Conservation (phyloP, 371 early-diverging fungal species). For the Rhizopus arrhizus region DNA sequence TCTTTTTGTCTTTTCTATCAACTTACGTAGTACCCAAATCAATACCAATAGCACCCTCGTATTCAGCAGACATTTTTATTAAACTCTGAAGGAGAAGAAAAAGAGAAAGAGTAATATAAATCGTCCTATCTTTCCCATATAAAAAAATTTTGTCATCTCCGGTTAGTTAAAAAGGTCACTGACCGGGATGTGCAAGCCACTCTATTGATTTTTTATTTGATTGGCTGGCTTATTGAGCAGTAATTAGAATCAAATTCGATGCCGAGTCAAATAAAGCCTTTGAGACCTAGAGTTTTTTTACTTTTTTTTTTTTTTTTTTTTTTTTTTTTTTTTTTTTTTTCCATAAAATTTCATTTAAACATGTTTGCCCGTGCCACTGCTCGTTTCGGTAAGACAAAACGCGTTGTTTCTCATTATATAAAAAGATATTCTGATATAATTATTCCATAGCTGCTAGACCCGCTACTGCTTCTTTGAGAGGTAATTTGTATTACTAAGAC, state of each 20-base stretch:
- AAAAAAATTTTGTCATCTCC: constrained; percentile 9
- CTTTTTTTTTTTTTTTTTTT: constrained; percentile 2
- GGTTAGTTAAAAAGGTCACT: neutral
- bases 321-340: constrained; percentile 21
- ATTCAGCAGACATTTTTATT: constrained; percentile 64
- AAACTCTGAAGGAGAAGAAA: constrained; percentile 28
- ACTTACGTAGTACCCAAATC: constrained; percentile 52
- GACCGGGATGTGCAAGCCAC: neutral
- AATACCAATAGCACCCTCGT: constrained; percentile 73
- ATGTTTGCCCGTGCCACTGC: constrained; percentile 51
- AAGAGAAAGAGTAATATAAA: constrained; percentile 32
- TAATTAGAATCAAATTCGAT: too few species aligned
- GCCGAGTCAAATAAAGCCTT: neutral
- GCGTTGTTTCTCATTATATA: neutral
- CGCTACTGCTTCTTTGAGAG: constrained; percentile 41
- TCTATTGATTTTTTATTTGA: neutral
- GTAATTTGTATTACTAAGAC: constrained; percentile 16
- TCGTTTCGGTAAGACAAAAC: constrained; percentile 39
- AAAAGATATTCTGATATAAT: neutral
- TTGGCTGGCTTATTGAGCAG: neutral
- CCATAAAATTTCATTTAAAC: constrained; percentile 11
- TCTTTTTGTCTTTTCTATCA: neutral
- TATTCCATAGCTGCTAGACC: constrained; percentile 30
- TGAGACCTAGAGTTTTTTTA: neutral
- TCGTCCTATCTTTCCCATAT: neutral